A percentile compares a stretch with the other conserved stretches of the same genome.
These are phyloP conservation scores for Ophiocordyceps sinensis DNA, from an alignment of 2,329 filamentous ascomycete genomes.

Conservation along the genomic window DNA sequence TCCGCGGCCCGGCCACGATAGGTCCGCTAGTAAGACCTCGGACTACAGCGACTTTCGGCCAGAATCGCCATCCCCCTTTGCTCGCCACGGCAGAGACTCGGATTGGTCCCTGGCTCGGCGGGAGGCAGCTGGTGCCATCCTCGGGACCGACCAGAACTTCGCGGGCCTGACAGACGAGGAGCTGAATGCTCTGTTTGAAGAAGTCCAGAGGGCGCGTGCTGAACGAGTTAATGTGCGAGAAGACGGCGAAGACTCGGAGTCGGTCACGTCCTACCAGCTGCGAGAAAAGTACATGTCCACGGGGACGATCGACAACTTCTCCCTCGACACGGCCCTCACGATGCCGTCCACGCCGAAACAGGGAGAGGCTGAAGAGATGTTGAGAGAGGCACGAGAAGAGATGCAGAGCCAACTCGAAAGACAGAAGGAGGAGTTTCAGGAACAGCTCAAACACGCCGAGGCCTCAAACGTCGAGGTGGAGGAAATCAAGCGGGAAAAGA, in stretches of 20 bases:
- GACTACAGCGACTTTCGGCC: constrained; percentile 67
- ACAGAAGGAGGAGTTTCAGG: constrained; percentile 71
- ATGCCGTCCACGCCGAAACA: constrained; percentile 85
- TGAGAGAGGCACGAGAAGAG: constrained; percentile 63
- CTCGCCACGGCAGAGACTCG: constrained; percentile 57
- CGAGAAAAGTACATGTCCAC: constrained; percentile 93
- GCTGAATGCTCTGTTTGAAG: constrained; percentile 82
- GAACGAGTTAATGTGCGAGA: constrained; percentile 58
- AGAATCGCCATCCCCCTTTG: constrained; percentile 60
- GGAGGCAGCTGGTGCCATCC: constrained; percentile 81
- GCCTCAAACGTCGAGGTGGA: constrained; percentile 65
- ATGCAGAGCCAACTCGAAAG: constrained; percentile 72
- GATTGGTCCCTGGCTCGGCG: constrained; percentile 91
- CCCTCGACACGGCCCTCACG: constrained; percentile 82
- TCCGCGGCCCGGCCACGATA: constrained; percentile 48
- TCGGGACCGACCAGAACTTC: constrained; percentile 86
- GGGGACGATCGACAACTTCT: constrained; percentile 91
- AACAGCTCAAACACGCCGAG: constrained; percentile 62
- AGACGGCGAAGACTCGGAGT: constrained; percentile 81
- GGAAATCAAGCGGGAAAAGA: constrained; percentile 71
- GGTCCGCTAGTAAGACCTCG: constrained; percentile 66
- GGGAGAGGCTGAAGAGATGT: constrained; percentile 58
- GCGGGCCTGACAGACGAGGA: constrained; percentile 85
- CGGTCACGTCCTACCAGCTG: constrained; percentile 71
- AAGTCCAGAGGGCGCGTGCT: constrained; percentile 77